Conservation (phyloP, 495 filamentous ascomycete species). For the Diplogelasinospora grovesii region DNA sequence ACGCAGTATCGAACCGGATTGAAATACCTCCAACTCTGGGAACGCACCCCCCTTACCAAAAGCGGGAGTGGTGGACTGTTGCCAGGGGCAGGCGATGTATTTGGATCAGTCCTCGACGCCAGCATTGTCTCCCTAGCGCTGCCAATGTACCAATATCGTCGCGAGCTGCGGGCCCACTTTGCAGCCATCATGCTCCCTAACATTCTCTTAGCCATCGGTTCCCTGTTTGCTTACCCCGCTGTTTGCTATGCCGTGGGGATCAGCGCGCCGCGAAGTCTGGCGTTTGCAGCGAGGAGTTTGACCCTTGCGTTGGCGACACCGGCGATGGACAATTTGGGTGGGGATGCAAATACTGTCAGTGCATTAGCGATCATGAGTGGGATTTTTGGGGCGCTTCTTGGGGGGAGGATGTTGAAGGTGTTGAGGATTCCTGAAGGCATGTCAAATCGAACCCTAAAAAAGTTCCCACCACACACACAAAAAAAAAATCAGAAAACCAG, state of each 20-base stretch:
- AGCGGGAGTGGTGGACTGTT: slow-evolving; percentile 5
- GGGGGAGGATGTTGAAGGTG: slow-evolving; percentile 31
- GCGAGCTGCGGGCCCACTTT: slow-evolving; percentile 42
- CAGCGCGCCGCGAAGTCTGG: slow-evolving; percentile 34
- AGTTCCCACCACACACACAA: not conserved
- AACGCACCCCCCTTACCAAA: slow-evolving; percentile 3
- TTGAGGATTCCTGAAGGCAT: slow-evolving; percentile 44
- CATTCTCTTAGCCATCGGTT: slow-evolving; percentile 35
- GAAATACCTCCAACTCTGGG: slow-evolving; percentile 41
- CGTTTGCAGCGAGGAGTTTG: slow-evolving; percentile 44
- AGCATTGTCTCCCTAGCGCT: slow-evolving; percentile 49
- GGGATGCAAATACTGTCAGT: slow-evolving; percentile 44
- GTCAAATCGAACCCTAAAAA: too few species aligned
- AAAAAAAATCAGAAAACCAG: too few species aligned
- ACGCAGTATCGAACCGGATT: slow-evolving; percentile 37
- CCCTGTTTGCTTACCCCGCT: slow-evolving; percentile 45
- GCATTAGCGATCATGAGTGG: slow-evolving; percentile 49
- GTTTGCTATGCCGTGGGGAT: slow-evolving; percentile 44
- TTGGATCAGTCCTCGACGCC: slow-evolving; percentile 42
- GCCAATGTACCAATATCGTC: slow-evolving; percentile 48
- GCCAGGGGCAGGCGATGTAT: slow-evolving; percentile 47
- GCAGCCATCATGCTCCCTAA: slow-evolving; percentile 43
- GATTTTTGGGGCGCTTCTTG: slow-evolving; percentile 45
- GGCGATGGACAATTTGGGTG: slow-evolving; percentile 42
- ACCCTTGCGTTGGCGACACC: slow-evolving; percentile 48